Evolutionary conservation across 768 basidiomycete genomes (phyloP).

Genomic region (Lentinula sp.): DNA sequence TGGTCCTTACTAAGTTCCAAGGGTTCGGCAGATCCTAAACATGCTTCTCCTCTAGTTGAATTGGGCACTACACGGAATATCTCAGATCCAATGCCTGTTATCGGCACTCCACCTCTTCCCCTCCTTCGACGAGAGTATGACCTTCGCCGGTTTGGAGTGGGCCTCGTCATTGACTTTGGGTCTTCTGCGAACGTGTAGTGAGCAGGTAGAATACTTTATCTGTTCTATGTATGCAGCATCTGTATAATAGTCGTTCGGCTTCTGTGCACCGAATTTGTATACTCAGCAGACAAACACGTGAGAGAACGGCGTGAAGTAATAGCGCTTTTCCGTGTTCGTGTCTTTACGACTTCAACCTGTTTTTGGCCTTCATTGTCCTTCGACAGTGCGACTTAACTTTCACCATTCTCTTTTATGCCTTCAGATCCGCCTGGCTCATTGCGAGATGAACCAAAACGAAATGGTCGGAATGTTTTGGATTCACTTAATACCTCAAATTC

Average conservation of each 20-base stretch:
- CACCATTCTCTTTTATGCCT: slow-evolving; percentile 24
- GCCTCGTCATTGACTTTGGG: slow-evolving; percentile 67
- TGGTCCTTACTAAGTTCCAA: neutral
- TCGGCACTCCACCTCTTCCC: slow-evolving; percentile 10
- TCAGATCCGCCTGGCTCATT: slow-evolving; percentile 27
- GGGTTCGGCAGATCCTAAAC: neutral
- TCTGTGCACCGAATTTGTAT: too few relatives aligned
- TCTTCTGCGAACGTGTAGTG: slow-evolving; percentile 16
- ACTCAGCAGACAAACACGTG: neutral
- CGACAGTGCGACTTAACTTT: neutral
- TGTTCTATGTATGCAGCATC: neutral
- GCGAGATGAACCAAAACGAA: slow-evolving; percentile 28
- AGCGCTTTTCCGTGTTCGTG: neutral
- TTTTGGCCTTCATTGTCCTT: neutral
- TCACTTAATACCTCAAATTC: slow-evolving; percentile 27
- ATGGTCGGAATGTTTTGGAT: slow-evolving; percentile 32
- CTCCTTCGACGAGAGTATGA: slow-evolving; percentile 55
- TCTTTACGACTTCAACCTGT: neutral
- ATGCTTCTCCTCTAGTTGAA: neutral
- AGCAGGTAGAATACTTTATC: neutral
- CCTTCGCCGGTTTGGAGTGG: slow-evolving; percentile 65
- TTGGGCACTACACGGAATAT: neutral
- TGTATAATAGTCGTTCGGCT: neutral
- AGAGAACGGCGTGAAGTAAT: neutral
- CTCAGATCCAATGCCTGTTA: neutral